Evolutionary conservation across 2,329 filamentous ascomycete genomes (phyloP).

Genomic region (Akanthomyces muscarius): DNA sequence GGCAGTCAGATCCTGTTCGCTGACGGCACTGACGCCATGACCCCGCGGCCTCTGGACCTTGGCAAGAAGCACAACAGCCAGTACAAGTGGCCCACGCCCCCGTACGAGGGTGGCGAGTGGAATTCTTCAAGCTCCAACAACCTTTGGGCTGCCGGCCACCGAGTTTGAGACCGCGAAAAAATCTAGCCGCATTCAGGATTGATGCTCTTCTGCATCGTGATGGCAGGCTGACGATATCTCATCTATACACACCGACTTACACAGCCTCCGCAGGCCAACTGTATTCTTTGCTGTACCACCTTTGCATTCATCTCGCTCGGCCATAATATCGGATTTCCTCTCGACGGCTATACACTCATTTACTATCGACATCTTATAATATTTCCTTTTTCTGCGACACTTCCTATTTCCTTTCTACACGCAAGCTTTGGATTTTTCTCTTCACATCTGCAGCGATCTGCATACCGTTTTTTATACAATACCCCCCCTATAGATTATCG

Average conservation of each 20-base stretch:
- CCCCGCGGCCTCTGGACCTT: conserved; percentile 69
- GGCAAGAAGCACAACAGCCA: conserved; percentile 51
- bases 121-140: conserved; percentile 76
- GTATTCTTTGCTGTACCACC: conserved; percentile 7
- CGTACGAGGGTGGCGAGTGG: conserved; percentile 93
- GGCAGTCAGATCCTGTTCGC: conserved; percentile 72
- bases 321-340: background rate
- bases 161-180: conserved; percentile 42
- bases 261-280: background rate
- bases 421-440: conserved; percentile 11
- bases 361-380: conserved; percentile 13
- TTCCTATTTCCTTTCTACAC: background rate
- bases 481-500: conserved; percentile 17
- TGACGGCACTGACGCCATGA: conserved; percentile 56
- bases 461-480: conserved; percentile 10
- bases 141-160: conserved; percentile 69
- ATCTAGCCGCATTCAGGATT: background rate
- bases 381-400: conserved; percentile 13
- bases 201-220: conserved; percentile 3
- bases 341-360: conserved; percentile 14
- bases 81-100: conserved; percentile 89
- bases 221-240: background rate
- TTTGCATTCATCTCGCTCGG: background rate
- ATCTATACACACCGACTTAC: background rate
- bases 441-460: conserved; percentile 15